These are phyloP conservation scores for Conoideocrella luteorostrata DNA, from an alignment of 2,329 filamentous ascomycete genomes.

Conservation along the genomic window DNA sequence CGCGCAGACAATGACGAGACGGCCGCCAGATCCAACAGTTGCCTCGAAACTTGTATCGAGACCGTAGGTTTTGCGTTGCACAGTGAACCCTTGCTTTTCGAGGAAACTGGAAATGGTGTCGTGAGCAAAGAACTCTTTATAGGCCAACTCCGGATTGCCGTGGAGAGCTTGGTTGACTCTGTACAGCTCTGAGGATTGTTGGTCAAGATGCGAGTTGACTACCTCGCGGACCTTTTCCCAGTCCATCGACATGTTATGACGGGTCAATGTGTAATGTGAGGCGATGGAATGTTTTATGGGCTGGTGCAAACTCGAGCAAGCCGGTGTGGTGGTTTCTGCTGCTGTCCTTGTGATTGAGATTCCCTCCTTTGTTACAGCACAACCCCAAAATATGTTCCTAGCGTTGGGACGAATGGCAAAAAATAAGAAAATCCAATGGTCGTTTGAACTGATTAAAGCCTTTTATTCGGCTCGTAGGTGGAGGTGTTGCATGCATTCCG, in stretches of 20 bases:
- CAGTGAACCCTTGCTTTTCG: slow-evolving; percentile 16
- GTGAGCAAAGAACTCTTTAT: slow-evolving; percentile 23
- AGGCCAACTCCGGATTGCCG: slow-evolving; percentile 22
- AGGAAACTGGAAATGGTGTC: slow-evolving; percentile 17
- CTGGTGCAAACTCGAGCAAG: too few species aligned
- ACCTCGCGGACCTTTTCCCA: slow-evolving; percentile 4
- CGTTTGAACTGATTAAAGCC: too few species aligned
- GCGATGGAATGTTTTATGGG: too few species aligned
- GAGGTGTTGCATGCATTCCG: too few species aligned
- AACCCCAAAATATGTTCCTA: too few species aligned
- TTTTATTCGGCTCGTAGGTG: too few species aligned
- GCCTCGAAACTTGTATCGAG: slow-evolving; percentile 27
- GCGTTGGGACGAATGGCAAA: too few species aligned
- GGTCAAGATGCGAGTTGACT: background rate
- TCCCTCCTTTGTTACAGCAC: too few species aligned
- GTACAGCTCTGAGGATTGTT: background rate
- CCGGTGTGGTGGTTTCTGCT: too few species aligned
- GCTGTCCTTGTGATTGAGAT: too few species aligned
- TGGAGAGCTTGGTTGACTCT: slow-evolving; percentile 10
- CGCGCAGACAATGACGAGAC: slow-evolving; percentile 27
- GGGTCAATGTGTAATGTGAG: too few species aligned
- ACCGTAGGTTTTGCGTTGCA: slow-evolving; percentile 25
- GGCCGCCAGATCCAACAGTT: slow-evolving; percentile 20
- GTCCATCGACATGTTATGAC: background rate
- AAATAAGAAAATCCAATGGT: too few species aligned